A percentile compares a stretch with the other conserved stretches of the same genome.
Conservation (phyloP, 768 basidiomycete genomes). For the Suillus subluteus region DNA sequence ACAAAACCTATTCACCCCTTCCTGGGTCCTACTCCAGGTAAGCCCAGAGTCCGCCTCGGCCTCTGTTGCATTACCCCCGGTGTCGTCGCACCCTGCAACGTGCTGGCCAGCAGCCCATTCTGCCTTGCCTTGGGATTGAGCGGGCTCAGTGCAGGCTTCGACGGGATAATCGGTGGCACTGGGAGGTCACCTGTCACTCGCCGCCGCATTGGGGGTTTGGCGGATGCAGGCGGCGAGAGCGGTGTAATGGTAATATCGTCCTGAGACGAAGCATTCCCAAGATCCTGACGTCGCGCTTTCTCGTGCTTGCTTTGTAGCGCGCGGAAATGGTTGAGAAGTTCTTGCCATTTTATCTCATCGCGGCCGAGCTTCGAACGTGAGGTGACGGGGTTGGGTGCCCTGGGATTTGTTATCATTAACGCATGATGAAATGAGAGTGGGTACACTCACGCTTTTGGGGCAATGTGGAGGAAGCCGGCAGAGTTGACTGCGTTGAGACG, state of each 20-base stretch:
- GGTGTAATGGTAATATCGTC: neutral
- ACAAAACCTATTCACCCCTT: conserved; percentile 16
- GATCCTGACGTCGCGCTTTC: conserved; percentile 79
- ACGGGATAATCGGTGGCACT: conserved; percentile 32
- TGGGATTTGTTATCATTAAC: conserved; percentile 25
- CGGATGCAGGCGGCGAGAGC: conserved; percentile 11
- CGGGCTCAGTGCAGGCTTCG: conserved; percentile 61
- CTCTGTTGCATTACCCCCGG: conserved; percentile 37
- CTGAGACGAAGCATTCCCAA: conserved; percentile 43
- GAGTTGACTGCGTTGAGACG: conserved; percentile 95
- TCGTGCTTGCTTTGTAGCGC: conserved; percentile 89
- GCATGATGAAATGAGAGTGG: neutral
- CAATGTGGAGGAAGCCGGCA: conserved; percentile 89
- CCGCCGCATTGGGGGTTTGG: conserved; percentile 57
- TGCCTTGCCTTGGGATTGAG: conserved; percentile 72
- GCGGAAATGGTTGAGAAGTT: conserved; percentile 91
- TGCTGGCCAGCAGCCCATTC: conserved; percentile 43
- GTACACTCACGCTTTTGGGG: conserved; percentile 74
- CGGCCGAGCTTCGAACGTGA: conserved; percentile 78
- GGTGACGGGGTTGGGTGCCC: conserved; percentile 39
- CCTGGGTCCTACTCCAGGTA: conserved; percentile 40
- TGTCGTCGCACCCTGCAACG: conserved; percentile 34
- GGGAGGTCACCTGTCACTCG: conserved; percentile 60
- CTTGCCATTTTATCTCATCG: conserved; percentile 97
- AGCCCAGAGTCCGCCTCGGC: conserved; percentile 45